These are phyloP conservation scores for Cyclospora cayetanensis DNA, from an alignment of 169 alveolate species.

Conservation along the genomic window DNA sequence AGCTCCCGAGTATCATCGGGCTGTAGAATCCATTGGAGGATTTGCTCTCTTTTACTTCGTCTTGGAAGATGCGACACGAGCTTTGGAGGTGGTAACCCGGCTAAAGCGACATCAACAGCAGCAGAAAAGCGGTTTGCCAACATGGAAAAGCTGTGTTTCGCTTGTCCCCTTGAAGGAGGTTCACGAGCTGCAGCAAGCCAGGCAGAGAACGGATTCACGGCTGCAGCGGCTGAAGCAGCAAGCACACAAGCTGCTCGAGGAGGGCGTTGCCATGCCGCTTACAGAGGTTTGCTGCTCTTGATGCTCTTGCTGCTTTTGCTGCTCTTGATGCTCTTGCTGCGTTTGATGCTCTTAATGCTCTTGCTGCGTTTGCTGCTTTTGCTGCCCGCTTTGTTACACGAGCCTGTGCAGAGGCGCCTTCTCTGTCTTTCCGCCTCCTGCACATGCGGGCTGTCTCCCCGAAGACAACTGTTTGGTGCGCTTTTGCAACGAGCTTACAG, in stretches of 20 bases:
- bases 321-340: background rate
- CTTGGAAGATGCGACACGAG: background rate
- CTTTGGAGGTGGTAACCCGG: background rate
- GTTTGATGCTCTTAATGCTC: background rate
- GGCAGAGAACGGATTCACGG: background rate
- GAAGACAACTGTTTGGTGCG: too few species aligned
- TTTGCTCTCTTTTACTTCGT: background rate
- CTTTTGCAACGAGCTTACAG: too few species aligned
- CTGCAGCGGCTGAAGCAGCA: background rate
- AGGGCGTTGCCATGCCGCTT: background rate
- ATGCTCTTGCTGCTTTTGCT: background rate
- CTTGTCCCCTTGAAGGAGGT: slow-evolving; percentile 40
- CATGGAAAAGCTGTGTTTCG: slow-evolving; percentile 27
- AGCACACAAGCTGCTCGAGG: background rate
- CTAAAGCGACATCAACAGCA: slow-evolving; percentile 23
- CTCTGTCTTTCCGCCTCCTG: too few species aligned
- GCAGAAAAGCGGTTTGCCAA: background rate
- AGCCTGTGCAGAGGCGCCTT: too few species aligned
- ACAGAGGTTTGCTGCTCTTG: background rate
- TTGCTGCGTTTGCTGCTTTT: background rate
- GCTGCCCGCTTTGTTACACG: too few species aligned
- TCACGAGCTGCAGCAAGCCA: background rate
- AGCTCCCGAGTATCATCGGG: slow-evolving; percentile 25
- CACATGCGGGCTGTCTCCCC: too few species aligned
- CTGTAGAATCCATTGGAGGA: slow-evolving; percentile 16